Conservation (phyloP, 2,329 filamentous ascomycete genomes). For the Fusarium sp. region DNA sequence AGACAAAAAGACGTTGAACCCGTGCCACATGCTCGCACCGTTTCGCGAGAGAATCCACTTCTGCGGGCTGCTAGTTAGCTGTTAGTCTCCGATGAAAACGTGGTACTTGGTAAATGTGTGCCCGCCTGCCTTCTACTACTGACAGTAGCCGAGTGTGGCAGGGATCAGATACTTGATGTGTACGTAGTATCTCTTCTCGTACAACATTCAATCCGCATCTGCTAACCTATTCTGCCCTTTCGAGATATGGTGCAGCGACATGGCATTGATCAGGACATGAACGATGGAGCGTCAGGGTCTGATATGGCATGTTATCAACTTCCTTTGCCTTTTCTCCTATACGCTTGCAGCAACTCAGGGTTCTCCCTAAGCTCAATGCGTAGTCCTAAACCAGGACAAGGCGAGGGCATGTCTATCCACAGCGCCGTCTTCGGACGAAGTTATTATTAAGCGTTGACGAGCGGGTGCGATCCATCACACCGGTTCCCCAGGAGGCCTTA, state of each 20-base stretch:
- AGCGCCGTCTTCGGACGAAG: conserved; percentile 24
- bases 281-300: conserved; percentile 26
- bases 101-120: conserved; percentile 22
- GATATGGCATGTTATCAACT: conserved; percentile 41
- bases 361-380: conserved; percentile 15
- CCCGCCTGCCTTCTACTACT: conserved; percentile 2
- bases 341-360: conserved; percentile 23
- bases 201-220: conserved; percentile 24
- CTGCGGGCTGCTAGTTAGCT: conserved; percentile 25
- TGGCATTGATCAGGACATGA: conserved; percentile 30
- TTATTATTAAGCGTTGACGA: conserved; percentile 20
- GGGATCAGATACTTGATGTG: conserved; percentile 23
- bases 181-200: conserved; percentile 23
- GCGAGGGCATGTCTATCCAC: conserved; percentile 2
- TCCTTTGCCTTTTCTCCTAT: conserved; percentile 21
- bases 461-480: conserved; percentile 31
- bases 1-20: conserved; percentile 43
- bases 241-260: conserved; percentile 25
- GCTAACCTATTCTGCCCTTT: conserved; percentile 33
- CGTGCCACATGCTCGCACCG: conserved; percentile 34
- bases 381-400: conserved; percentile 19
- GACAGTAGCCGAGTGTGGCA: conserved; percentile 9
- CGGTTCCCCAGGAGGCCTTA: conserved; percentile 25
- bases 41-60: conserved; percentile 35
- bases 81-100: conserved; percentile 27